A percentile compares a stretch with the other conserved stretches of the same genome.
Conservation (phyloP, 306 rosid genomes). For the Vigna nakashimae region DNA sequence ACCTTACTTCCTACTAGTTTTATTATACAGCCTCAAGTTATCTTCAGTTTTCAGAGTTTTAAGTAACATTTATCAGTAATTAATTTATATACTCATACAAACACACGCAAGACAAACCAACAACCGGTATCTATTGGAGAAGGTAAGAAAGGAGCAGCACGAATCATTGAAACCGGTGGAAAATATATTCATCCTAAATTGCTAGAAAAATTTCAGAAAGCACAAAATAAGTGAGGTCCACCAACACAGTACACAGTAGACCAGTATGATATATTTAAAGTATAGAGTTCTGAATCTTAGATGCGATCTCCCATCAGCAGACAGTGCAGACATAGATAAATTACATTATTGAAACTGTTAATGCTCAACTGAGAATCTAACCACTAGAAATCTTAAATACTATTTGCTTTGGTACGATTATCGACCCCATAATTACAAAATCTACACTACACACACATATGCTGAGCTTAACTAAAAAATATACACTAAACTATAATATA, state of each 20-base stretch:
- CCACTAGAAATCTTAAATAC: neutral
- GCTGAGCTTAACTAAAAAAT: neutral
- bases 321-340: neutral
- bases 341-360: neutral
- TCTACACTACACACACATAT: neutral
- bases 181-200: neutral
- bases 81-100: neutral
- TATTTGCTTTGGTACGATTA: neutral
- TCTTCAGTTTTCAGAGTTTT: neutral
- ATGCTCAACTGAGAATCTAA: neutral
- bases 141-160: neutral
- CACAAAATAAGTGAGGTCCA: neutral
- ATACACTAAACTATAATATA: neutral
- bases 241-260: neutral
- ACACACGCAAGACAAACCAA: neutral
- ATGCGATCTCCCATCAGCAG: neutral
- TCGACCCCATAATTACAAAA: slow-evolving; percentile 3
- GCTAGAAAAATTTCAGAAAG: neutral
- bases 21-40: neutral
- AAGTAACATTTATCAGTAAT: neutral
- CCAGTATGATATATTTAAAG: neutral
- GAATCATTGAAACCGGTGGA: neutral
- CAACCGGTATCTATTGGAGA: neutral
- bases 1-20: neutral
- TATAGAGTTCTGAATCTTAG: neutral